Evolutionary conservation across 164 flowering plant genomes (phyloP), one percentile per base, ranked within the genome.

Genomic region (Paratinospora sagittata): DNA sequence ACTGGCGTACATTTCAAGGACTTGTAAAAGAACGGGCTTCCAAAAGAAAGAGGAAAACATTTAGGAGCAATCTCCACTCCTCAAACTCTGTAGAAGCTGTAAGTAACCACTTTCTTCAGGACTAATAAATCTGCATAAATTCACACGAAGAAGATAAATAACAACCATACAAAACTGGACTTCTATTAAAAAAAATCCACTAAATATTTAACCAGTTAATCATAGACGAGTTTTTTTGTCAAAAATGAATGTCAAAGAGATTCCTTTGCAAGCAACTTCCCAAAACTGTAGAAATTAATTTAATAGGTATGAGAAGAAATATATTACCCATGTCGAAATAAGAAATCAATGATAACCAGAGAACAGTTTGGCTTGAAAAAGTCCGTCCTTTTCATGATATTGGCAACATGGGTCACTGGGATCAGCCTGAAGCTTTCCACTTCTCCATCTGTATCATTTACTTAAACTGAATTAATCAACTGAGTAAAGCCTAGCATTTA

Each of bases 281-380:
- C 23, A 16, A 63, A 63, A 63, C 34, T 24, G 45, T 8, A 27
- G 21, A 69, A 21, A 11, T 21, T 21, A 55, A 55, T 55, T 55
- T 21, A 55, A 55, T 23, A 58, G 57, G 63, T 27, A 41, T 33
- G 26, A 62, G 43, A 57, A 65, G 27, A 70, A 58, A 61, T 17
- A 39, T 34, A 26, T 36, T 87, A 93, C 98, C 98, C 98, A 68
- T 93, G 94, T 47, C 98, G 91, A 77, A 91, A 82, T 66, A 93
- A 81, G 83, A 93, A 91, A 82, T 93, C 97, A 63, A 88, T 93
- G 77, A 93, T 86, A 72, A 91, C 98, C 39, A 90, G 85, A 43
- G 83, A 73, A 81, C 98, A 93, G 65, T 93, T 91, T 14, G 92
- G 78, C 77, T 89, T 91, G 85, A 84, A 91, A 75, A 81, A 86